Percentiles rank a stretch among this genome's conserved stretches.
Evolutionary conservation across 1,284 basidiomycete species (phyloP).

Genomic region (Sanguinoderma infundibulare): DNA sequence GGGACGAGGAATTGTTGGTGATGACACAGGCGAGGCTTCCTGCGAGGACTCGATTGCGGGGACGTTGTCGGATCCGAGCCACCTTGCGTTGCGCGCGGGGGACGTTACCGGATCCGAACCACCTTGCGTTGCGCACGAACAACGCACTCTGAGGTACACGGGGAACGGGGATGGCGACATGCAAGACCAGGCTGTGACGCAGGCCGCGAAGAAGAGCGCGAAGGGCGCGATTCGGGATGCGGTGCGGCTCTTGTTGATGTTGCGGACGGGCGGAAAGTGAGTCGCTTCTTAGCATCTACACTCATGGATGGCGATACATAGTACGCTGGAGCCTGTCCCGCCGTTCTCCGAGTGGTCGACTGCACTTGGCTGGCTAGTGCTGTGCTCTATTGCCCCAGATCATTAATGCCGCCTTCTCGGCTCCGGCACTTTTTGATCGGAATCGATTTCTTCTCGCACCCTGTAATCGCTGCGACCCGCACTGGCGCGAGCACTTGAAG

Average conservation of each 20-base stretch:
- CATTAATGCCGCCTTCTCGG: conserved; percentile 44
- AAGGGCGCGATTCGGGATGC: conserved; percentile 38
- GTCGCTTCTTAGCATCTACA: background rate
- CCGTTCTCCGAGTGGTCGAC: conserved; percentile 37
- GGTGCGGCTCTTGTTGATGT: conserved; percentile 34
- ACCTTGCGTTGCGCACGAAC: conserved; percentile 28
- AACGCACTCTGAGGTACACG: conserved; percentile 28
- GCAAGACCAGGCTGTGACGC: conserved; percentile 19
- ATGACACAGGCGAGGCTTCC: background rate
- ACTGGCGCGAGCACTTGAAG: conserved; percentile 51
- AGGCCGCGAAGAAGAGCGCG: conserved; percentile 37
- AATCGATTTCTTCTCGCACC: conserved; percentile 55
- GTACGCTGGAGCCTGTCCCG: conserved; percentile 41
- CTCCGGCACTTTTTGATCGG: conserved; percentile 50
- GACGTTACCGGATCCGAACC: conserved; percentile 39
- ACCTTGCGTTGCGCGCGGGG: conserved; percentile 31
- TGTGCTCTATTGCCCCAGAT: conserved; percentile 39
- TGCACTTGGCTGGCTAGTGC: conserved; percentile 37
- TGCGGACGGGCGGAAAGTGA: conserved; percentile 42
- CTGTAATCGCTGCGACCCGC: conserved; percentile 47
- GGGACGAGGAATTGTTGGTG: too few relatives aligned
- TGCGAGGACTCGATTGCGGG: conserved; percentile 25
- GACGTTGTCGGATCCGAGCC: conserved; percentile 39
- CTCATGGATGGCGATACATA: conserved; percentile 9
- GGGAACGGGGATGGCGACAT: conserved; percentile 31